Evolutionary conservation across 2,329 filamentous ascomycete genomes (phyloP).

Genomic region (Beauveria sp.): DNA sequence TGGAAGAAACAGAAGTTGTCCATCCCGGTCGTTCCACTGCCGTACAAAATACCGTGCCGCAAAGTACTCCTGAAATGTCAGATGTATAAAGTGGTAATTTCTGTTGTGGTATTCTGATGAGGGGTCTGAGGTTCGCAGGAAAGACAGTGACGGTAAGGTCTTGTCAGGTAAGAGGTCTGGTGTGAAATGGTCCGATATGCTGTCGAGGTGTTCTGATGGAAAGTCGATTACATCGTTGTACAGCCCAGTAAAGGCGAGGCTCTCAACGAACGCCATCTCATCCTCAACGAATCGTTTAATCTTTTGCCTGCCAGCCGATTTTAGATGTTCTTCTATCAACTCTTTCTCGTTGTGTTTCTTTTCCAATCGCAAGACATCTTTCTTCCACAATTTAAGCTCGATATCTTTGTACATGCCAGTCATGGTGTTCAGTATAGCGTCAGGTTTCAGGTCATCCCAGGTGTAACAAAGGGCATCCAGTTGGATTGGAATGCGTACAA

Average conservation of each 20-base stretch:
- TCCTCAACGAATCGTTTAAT: too few relatives aligned
- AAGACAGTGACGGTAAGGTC: conserved; percentile 22
- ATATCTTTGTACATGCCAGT: conserved; percentile 27
- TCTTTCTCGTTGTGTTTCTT: conserved; percentile 11
- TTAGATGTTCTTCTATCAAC: too few relatives aligned
- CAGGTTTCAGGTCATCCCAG: conserved; percentile 15
- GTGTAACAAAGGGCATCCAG: conserved; percentile 35
- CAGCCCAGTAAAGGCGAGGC: conserved; percentile 29
- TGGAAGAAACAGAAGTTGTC: conserved; percentile 15
- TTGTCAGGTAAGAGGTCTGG: neutral
- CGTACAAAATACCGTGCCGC: conserved; percentile 31
- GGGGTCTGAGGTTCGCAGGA: conserved; percentile 27
- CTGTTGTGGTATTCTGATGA: conserved; percentile 12
- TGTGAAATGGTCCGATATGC: neutral
- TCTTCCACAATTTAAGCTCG: conserved; percentile 29
- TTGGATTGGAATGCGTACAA: conserved; percentile 36
- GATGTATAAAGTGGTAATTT: conserved; percentile 33
- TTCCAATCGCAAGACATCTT: conserved; percentile 26
- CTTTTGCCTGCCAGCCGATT: too few relatives aligned
- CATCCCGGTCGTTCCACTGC: conserved; percentile 19
- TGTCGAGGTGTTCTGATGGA: neutral
- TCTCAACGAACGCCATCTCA: conserved; percentile 15
- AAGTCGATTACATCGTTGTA: conserved; percentile 21
- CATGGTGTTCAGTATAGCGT: conserved; percentile 25
- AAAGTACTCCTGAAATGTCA: conserved; percentile 20